Base-by-base conservation (phyloP, 2,329 filamentous ascomycete species). In the Sporothrix protearum region DNA sequence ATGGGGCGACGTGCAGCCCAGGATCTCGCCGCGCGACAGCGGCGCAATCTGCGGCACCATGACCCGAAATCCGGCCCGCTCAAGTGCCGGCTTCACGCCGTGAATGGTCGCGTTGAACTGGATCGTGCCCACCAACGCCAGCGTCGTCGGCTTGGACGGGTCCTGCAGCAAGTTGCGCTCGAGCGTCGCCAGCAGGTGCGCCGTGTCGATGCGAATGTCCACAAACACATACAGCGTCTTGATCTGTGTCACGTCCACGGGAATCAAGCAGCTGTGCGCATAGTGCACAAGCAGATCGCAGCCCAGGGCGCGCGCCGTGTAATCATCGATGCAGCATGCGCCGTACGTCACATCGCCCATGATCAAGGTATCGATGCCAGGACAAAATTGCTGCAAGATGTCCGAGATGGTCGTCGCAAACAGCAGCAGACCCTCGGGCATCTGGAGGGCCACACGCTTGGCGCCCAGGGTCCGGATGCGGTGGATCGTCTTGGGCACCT, bases 311-410 rank as follows among this genome's bases (percentile, higher is more conserved):
- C 95, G 86, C 1, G 96, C 96, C 0, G 96, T 99, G 82, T 96
- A 99, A 82, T 99, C 96, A 80, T 99, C 96, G 77, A 99, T 97
- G 79, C 96, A 99, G 84, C 96, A 99, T 28, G 96, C 96, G 74
- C 96, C 96, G 80, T 99, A 99, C 0, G 96, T 99, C 57, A 99
- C 96, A 79, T 99, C 96, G 73, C 96, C 96, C 96, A 99, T 99
- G 80, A 99, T 99, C 70, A 98, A 85, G 1, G 95, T 98, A 79
- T 96, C 93, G 53, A 92, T 91, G 1, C 92, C 94, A 0, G 93
- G 91, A 78, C 96, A 99, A 83, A 99, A 99, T 78, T 94, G 92
- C 0, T 92, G 93, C 64, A 99, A 85, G 77, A 99, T 98, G 79
- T 99, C 96, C 3, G 96, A 97, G 76, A 99, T 95, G 47, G 96